Conservation (phyloP, 495 filamentous ascomycete genomes). For the Lasiosphaeria miniovina region DNA sequence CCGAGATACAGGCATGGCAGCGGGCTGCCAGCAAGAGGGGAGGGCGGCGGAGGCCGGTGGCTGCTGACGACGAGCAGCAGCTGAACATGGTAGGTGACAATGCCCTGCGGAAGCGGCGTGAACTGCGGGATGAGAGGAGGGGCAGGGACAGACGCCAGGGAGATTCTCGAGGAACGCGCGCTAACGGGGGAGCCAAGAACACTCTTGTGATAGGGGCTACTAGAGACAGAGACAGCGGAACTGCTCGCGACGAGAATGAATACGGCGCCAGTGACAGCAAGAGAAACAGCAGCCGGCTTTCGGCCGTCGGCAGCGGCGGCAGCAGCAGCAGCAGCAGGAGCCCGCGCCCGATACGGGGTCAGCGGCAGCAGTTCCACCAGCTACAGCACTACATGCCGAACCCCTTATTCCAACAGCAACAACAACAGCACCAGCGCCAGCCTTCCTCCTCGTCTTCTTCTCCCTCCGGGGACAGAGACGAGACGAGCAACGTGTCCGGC, state of each 20-base stretch:
- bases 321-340: no score
- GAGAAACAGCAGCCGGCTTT: not conserved
- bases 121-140: no score
- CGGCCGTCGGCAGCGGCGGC: no score
- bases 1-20: conserved; percentile 26
- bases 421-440: no score
- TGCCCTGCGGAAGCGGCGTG: no score
- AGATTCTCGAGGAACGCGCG: no score
- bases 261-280: not conserved
- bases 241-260: not conserved
- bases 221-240: not conserved
- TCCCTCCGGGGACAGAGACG: no score
- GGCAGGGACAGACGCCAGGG: no score
- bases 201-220: not conserved
- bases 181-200: no score
- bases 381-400: not conserved
- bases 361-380: not conserved
- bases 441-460: not conserved
- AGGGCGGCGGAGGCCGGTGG: no score
- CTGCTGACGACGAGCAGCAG: not conserved
- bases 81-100: not conserved
- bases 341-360: not conserved
- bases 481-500: no score
- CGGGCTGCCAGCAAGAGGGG: not conserved
- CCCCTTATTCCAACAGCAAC: not conserved